These are phyloP conservation scores for Apiospora aurea DNA, from an alignment of 2,329 filamentous ascomycete genomes.

Conservation along the genomic window DNA sequence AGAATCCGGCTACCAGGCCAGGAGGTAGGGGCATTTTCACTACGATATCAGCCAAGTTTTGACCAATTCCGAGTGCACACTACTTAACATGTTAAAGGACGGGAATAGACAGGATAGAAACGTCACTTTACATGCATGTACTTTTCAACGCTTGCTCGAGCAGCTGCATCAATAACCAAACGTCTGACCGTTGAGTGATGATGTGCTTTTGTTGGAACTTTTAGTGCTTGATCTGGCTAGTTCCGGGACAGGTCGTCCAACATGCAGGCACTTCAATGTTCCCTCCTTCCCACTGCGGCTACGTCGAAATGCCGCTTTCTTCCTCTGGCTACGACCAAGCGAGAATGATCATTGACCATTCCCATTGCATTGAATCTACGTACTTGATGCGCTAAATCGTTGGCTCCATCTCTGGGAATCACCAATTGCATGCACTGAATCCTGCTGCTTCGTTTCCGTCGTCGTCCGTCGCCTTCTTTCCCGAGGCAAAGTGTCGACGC, in stretches of 20 bases:
- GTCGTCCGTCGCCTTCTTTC: neutral
- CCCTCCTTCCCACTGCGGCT: neutral
- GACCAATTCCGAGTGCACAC: neutral
- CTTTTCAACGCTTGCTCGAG: too few relatives aligned
- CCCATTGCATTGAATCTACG: neutral
- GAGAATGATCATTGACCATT: neutral
- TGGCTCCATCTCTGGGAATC: neutral
- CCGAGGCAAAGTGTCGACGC: neutral
- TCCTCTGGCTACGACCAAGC: neutral
- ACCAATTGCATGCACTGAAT: slow-evolving; percentile 14
- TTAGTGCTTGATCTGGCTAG: neutral
- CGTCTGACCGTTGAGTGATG: too few relatives aligned
- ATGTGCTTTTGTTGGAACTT: neutral
- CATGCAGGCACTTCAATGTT: neutral
- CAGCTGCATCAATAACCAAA: too few relatives aligned
- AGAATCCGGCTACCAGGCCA: neutral
- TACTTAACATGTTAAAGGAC: too few relatives aligned
- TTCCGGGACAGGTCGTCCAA: neutral
- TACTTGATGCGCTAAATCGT: slow-evolving; percentile 1
- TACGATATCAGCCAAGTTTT: neutral
- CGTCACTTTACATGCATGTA: too few relatives aligned
- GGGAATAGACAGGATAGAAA: too few relatives aligned
- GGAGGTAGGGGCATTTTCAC: neutral
- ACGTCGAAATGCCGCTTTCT: neutral
- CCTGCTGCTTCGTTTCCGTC: slow-evolving; percentile 1